Evolutionary conservation across 257 asterid species (phyloP), one percentile per base, ranked within the genome.

Genomic region (Striga asiatica): DNA sequence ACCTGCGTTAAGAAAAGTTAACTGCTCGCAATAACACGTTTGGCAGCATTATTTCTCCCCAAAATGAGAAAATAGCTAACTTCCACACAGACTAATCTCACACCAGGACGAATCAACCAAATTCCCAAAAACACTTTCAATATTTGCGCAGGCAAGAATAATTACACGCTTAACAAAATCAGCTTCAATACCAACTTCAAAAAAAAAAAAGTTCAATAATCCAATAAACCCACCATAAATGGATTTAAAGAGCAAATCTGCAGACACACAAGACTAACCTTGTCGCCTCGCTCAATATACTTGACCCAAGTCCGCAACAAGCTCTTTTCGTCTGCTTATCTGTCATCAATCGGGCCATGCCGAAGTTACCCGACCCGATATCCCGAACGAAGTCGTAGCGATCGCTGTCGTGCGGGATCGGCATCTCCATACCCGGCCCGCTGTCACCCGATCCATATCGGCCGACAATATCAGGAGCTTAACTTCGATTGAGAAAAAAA

Each of bases 331-430:
- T 81, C 64, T 81, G 93, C 75, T 81, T 88, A 52, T 88, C 93
- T 43, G 73, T 78, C 93, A 84, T 78, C 60, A 88, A 77, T 54
- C 93, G 79, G 22, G 96, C 96, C 12, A 84, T 85, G 0, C 96
- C 94, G 62, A 81, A 87, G 50, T 87, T 87, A 38, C 96, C 96
- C 48, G 94, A 71, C 42, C 94, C 96, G 60, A 83, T 83, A 67
- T 87, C 96, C 46, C 71, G 82, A 12, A 87, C 89, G n/a, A 87
- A 63, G 70, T 87, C 96, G 64, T 83, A 87, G 21, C 95, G 83
- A 70, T 82, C 93, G 42, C 88, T 78, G 41, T 82, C 89, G 83
- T 82, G 95, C 95, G 82, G 82, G 80, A 85, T 86, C 83, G 94
- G 94, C 85, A 86, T 68, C 52, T 83, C 94, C 81, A 86, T 69